These are phyloP conservation scores for Leptographium galeiforme DNA, from an alignment of 2,329 filamentous ascomycete genomes.

Conservation along the genomic window DNA sequence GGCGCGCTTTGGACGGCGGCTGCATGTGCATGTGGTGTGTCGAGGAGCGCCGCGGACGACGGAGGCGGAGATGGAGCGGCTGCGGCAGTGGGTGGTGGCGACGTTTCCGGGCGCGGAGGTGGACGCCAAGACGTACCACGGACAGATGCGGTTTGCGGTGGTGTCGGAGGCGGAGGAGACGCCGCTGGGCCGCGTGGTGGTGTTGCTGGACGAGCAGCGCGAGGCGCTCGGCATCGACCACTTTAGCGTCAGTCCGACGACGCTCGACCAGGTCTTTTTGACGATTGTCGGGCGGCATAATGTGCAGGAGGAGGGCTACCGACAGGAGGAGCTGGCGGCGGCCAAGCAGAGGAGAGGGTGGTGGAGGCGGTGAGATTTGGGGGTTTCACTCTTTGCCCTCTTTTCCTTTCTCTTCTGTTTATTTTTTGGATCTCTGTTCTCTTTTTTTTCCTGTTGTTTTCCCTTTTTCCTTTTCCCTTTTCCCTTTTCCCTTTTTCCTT, in stretches of 20 bases:
- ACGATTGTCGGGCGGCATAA: constrained; percentile 71
- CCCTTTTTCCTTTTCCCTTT: no score
- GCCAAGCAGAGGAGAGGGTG: constrained; percentile 4
- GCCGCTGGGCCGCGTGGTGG: constrained; percentile 53
- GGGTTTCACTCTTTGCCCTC: no score
- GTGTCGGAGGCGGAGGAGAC: neutral
- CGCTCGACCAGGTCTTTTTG: constrained; percentile 82
- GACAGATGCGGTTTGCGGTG: constrained; percentile 79
- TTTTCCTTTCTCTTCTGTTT: no score
- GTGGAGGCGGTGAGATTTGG: neutral
- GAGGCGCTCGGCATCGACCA: constrained; percentile 61
- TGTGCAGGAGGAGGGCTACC: constrained; percentile 58
- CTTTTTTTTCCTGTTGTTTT: no score
- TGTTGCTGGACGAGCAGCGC: constrained; percentile 59
- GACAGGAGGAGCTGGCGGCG: constrained; percentile 16
- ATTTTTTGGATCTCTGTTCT: neutral
- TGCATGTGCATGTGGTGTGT: constrained; percentile 73
- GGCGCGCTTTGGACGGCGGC: constrained; percentile 60
- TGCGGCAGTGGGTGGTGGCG: constrained; percentile 51
- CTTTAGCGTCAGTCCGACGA: constrained; percentile 77
- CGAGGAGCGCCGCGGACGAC: constrained; percentile 60
- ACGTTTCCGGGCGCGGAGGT: constrained; percentile 53
- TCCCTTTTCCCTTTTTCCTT: no score
- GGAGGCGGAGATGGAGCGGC: constrained; percentile 50
- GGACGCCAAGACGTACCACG: constrained; percentile 66